Conservation (phyloP, 179 eudicot species). For the Amaranthus tricolor region DNA sequence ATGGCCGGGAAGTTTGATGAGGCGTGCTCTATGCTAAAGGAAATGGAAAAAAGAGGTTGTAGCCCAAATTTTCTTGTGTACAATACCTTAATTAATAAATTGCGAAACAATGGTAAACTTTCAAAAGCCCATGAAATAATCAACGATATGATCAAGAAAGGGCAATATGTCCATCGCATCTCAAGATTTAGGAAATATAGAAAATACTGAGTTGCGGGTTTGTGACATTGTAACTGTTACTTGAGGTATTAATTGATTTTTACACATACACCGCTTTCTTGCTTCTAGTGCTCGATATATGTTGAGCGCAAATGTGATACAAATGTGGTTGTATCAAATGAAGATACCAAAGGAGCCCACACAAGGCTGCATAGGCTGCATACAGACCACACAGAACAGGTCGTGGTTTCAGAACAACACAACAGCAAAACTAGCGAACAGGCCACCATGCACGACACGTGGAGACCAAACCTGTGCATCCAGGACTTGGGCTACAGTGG, state of each 20-base stretch:
- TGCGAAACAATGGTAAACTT: constrained; percentile 59
- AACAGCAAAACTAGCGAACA: too few species aligned
- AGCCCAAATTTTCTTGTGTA: constrained; percentile 81
- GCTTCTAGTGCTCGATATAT: constrained; percentile 24
- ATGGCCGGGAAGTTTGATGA: constrained; percentile 57
- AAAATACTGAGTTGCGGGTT: constrained; percentile 36
- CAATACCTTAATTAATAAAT: constrained; percentile 54
- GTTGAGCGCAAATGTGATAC: too few species aligned
- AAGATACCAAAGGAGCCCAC: too few species aligned
- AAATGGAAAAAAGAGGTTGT: constrained; percentile 77
- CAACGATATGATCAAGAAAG: constrained; percentile 67
- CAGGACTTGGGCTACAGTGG: too few species aligned
- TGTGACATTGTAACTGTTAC: constrained; percentile 18
- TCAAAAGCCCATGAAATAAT: constrained; percentile 55
- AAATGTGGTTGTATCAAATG: too few species aligned
- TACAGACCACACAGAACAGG: too few species aligned
- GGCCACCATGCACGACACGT: too few species aligned
- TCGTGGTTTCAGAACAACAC: too few species aligned
- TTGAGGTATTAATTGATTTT: constrained; percentile 14
- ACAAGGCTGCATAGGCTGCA: too few species aligned
- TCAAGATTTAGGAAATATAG: constrained; percentile 49
- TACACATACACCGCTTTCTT: constrained; percentile 17
- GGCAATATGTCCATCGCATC: constrained; percentile 61
- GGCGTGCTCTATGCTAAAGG: constrained; percentile 71
- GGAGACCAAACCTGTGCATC: too few species aligned